A percentile compares a stretch with the other conserved stretches of the same genome.
These are phyloP conservation scores for Aspergillus phoenicis DNA, from an alignment of 2,329 filamentous ascomycete genomes.

Conservation along the genomic window DNA sequence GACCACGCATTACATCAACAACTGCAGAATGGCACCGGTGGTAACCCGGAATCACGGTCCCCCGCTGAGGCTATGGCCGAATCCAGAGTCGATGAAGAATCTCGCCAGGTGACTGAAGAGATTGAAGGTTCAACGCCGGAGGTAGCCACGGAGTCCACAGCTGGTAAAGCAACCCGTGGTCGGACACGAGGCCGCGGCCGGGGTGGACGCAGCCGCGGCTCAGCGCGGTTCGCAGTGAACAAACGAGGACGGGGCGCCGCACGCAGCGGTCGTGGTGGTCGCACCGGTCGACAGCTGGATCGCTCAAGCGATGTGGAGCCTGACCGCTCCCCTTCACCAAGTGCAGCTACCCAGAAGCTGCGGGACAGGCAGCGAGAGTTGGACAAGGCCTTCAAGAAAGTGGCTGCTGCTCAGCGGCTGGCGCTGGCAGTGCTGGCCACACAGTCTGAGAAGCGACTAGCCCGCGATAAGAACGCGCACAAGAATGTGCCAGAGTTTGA, in stretches of 20 bases:
- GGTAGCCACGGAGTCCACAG: conserved; percentile 21
- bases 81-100: conserved; percentile 19
- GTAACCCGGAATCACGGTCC: conserved; percentile 23
- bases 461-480: conserved; percentile 46
- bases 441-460: conserved; percentile 42
- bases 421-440: conserved; percentile 44
- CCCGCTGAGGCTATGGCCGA: conserved; percentile 19
- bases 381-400: conserved; percentile 44
- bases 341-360: conserved; percentile 40
- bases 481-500: conserved; percentile 43
- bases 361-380: conserved; percentile 47
- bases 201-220: conserved; percentile 36
- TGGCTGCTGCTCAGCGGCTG: conserved; percentile 45
- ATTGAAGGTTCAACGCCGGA: conserved; percentile 24
- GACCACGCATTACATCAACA: conserved; percentile 25
- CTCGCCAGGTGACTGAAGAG: conserved; percentile 29
- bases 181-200: conserved; percentile 39
- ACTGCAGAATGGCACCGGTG: conserved; percentile 27
- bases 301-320: conserved; percentile 36
- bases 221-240: conserved; percentile 23
- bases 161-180: conserved; percentile 30
- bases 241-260: conserved; percentile 34
- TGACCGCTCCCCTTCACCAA: conserved; percentile 39
- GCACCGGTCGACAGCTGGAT: conserved; percentile 27
- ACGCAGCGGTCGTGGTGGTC: conserved; percentile 29